These are phyloP conservation scores for Chamaecrista fasciculata DNA, from an alignment of 306 rosid genomes.

Conservation along the genomic window DNA sequence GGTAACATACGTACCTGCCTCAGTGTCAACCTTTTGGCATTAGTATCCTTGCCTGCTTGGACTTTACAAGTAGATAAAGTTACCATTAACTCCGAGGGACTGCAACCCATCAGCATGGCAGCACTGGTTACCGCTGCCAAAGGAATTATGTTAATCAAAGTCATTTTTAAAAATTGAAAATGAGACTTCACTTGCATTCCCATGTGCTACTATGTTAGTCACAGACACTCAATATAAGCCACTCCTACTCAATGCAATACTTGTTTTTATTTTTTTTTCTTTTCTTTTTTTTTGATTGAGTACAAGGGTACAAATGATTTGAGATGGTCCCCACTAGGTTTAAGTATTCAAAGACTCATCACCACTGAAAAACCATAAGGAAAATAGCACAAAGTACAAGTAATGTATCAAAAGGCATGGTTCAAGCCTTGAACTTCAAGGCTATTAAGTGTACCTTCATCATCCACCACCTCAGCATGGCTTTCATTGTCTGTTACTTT, in stretches of 20 bases:
- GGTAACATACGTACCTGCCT: conserved; percentile 56
- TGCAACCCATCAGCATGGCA: conserved; percentile 84
- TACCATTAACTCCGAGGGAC: conserved; percentile 54
- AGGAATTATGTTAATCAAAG: conserved; percentile 19
- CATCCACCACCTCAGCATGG: conserved; percentile 66
- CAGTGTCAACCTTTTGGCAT: conserved; percentile 50
- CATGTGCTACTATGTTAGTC: conserved; percentile 2
- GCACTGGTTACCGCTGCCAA: conserved; percentile 71
- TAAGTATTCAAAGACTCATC: neutral
- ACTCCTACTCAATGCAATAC: neutral
- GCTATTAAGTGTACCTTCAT: conserved; percentile 66
- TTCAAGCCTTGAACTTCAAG: too few species aligned
- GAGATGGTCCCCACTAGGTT: conserved; percentile 5
- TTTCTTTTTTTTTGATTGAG: too few species aligned
- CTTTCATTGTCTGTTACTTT: conserved; percentile 54
- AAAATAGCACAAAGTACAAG: conserved; percentile 21
- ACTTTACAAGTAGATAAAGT: conserved; percentile 49
- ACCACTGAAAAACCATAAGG: neutral
- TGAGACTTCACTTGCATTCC: conserved; percentile 16
- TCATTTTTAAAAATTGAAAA: conserved; percentile 4
- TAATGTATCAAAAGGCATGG: conserved; percentile 8
- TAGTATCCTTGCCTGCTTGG: conserved; percentile 47
- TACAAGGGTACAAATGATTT: too few species aligned
- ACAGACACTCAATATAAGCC: conserved; percentile 16
- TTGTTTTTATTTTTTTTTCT: neutral